Base-by-base conservation (phyloP, 495 filamentous ascomycete species). In the Penicillium diatomitis region DNA sequence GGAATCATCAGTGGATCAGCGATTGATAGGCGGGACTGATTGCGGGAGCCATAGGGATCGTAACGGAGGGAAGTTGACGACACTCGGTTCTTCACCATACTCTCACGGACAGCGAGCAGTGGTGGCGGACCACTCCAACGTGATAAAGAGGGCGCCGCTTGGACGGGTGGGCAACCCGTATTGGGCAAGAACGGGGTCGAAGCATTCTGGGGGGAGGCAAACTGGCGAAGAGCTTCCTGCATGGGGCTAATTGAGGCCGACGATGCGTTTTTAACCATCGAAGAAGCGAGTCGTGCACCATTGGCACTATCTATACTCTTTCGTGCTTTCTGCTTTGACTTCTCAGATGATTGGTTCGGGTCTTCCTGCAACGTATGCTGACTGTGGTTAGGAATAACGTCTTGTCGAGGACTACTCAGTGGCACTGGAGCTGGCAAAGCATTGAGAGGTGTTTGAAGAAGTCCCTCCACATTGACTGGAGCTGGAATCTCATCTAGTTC, bases 401-500 rank as follows among this genome's bases (percentile, higher is more conserved):
- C 40, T 46, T 6, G 48, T 12, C 11, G 49, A 38, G 28, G 42
- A 53, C 38, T 53, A 46, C n/a, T 46, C 32, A 20, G 57, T 56
- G 12, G 58, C 62, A 64, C 60, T 36, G 68, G 69, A n/a, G 63
- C 65, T 30, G 61, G 66, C 27, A 63, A 57, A 8, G 65, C 68
- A 41, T 62, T 78, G 38, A 81, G 69, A 1, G 84, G 68, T n/a
- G 85, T 89, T 58, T 85, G 83, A 49, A 86, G 79, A 20, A 90
- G 74, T 51, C 82, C 78, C 5, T 77, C 65, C 5, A 89, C 61
- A 51, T 86, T 70, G 6, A 91, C 74, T 3, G 82, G 83, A 3
- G 70, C 82, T 32, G 82, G 61, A 12, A 55, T 44, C 56, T 90
- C 85, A 48, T 65, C 51, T 4, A 53, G 27, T 29, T 69, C 64